Base-by-base conservation (phyloP, 2,329 filamentous ascomycete species). In the Orbilia javanica region DNA sequence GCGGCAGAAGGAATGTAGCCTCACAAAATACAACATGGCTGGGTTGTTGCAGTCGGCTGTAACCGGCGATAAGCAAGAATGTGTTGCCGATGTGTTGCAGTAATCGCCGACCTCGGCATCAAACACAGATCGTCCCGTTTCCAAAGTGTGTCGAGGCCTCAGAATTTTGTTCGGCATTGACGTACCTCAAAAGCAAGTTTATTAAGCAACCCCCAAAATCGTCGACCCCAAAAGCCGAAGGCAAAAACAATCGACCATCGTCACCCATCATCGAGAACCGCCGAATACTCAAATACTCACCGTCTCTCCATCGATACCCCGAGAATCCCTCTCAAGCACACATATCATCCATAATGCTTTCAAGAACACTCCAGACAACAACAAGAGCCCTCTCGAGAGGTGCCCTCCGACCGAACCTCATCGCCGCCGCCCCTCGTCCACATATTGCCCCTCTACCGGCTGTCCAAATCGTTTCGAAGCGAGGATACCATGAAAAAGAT, bases 401-500 rank as follows among this genome's bases (percentile, higher is more conserved):
- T 48, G 67, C 74, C 29, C 31, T 70, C 27, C 60, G 46, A 48
- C 65, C 74, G 48, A 67, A 71, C 13, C 52, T 72, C 74, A 71
- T 78, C 74, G 74, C 67, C 27, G 52, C 27, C 57, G 62, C 74
- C 74, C 74, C 74, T 36, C 74, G 74, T 44, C 67, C 62, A 11
- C 31, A 78, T 36, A 50, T 79, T 46, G 31, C 42, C 18, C 78
- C 73, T 46, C 60, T 63, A 34, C 74, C 60, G 46, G 52, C 60
- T 15, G 60, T 52, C 52, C 57, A 52, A 64, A 69, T 27, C 52
- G 73, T 70, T 13, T 69, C 64, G n/a, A 73, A 74, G 52, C 71
- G 80, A 72, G 39, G 22, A 57, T 82, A 82, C 42, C 82, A 82
- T 53, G 82, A 82, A 79, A 82, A 82, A 82, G 82, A 82, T 82